Conservation (phyloP, 2,329 filamentous ascomycete species). For the Gaeumannomyces tritici region DNA sequence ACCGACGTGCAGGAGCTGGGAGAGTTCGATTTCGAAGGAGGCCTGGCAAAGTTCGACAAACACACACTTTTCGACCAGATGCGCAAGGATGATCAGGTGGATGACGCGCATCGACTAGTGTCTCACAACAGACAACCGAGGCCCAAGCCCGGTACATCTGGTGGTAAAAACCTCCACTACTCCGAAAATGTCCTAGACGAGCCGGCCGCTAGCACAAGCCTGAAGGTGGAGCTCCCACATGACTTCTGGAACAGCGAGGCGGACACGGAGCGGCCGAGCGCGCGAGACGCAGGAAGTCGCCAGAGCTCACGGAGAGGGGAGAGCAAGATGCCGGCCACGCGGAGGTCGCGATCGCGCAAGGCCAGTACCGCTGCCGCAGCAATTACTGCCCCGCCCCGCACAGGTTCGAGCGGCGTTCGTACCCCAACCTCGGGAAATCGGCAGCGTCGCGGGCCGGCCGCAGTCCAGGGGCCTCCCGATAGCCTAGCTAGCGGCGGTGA, state of each 20-base stretch:
- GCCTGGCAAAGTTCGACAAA: constrained; percentile 92
- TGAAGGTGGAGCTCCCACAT: constrained; percentile 23
- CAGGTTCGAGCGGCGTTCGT: constrained; percentile 3
- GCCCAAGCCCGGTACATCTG: constrained; percentile 58
- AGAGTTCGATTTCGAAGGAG: constrained; percentile 88
- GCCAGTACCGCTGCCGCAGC: constrained; percentile 31
- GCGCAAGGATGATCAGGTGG: constrained; percentile 74
- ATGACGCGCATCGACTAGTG: constrained; percentile 85
- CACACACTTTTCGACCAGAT: constrained; percentile 86
- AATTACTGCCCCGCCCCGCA: not conserved
- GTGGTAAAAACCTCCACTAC: constrained; percentile 85
- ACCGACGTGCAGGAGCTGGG: constrained; percentile 89
- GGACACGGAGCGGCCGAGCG: constrained; percentile 40
- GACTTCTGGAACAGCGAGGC: constrained; percentile 69
- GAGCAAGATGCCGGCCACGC: constrained; percentile 37
- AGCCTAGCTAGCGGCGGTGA: not conserved
- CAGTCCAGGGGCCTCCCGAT: not conserved
- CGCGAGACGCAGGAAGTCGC: constrained; percentile 40
- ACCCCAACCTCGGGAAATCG: not conserved
- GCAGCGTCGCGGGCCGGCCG: not conserved
- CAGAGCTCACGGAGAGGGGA: constrained; percentile 41
- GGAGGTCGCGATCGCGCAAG: constrained; percentile 48
- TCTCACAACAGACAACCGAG: constrained; percentile 66
- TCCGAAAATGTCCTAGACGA: constrained; percentile 82
- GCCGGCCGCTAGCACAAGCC: constrained; percentile 19